phyloP scores from a whole-genome alignment of 192 early-diverging fungal species.

The Globomyces pollinis-pini region DNA sequence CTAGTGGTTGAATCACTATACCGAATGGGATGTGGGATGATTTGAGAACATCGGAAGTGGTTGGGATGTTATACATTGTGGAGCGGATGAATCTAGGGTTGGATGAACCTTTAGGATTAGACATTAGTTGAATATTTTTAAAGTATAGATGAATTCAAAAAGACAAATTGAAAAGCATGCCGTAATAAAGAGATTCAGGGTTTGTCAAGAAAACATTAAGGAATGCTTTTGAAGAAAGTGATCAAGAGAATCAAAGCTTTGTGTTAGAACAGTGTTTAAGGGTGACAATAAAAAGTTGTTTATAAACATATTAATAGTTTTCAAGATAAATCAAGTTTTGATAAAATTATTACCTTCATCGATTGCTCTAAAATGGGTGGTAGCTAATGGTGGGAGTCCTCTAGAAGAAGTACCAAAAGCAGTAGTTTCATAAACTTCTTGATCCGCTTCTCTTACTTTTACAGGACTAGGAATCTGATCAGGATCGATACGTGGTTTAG shows the following conservation, averaged over 20 bases:
- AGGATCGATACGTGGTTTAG: conserved; percentile 66
- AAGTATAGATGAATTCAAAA: conserved; percentile 12
- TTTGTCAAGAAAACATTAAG: too few species aligned
- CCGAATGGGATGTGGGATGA: conserved; percentile 78
- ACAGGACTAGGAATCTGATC: conserved; percentile 90
- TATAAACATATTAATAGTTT: too few species aligned
- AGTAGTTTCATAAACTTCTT: conserved; percentile 53
- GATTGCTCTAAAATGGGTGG: conserved; percentile 68
- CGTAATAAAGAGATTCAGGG: too few species aligned
- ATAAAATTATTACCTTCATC: conserved; percentile 89
- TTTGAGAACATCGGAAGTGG: conserved; percentile 70
- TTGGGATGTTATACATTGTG: conserved; percentile 81
- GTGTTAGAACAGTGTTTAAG: too few species aligned
- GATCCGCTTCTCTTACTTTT: conserved; percentile 75
- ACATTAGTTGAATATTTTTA: too few species aligned
- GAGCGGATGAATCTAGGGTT: conserved; percentile 87
- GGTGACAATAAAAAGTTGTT: too few species aligned
- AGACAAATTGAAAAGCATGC: background rate
- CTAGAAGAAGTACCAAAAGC: conserved; percentile 68
- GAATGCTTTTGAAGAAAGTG: too few species aligned
- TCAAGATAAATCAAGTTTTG: too few species aligned
- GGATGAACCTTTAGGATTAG: too few species aligned
- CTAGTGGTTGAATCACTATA: conserved; percentile 85
- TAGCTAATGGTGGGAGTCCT: conserved; percentile 66
- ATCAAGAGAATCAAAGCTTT: too few species aligned